Evolutionary conservation across 192 early-diverging fungal genomes (phyloP).

Genomic region (Umbelopsis sp.): DNA sequence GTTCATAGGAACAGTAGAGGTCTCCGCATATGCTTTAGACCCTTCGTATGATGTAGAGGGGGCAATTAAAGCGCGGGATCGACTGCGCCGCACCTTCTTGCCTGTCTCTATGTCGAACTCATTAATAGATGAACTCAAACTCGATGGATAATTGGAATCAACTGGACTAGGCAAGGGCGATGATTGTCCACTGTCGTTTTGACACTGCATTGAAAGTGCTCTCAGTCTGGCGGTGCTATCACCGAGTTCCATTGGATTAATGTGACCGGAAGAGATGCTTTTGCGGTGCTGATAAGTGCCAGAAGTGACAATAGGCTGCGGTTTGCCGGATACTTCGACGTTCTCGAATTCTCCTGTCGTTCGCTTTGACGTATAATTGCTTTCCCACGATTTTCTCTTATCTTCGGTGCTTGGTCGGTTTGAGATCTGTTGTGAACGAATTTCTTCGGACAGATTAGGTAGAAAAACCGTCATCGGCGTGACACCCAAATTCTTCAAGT

Average conservation of each 20-base stretch:
- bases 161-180: background rate
- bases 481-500: conserved; percentile 62
- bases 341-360: background rate
- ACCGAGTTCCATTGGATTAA: background rate
- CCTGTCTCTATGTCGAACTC: conserved; percentile 17
- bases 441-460: conserved; percentile 30
- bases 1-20: conserved; percentile 48
- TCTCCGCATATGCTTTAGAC: conserved; percentile 49
- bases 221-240: background rate
- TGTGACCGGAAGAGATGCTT: background rate
- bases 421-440: conserved; percentile 5
- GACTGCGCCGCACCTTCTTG: conserved; percentile 2
- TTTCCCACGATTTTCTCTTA: background rate
- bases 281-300: background rate
- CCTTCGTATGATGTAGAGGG: conserved; percentile 26
- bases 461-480: conserved; percentile 75
- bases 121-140: background rate
- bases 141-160: conserved; percentile 11
- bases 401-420: background rate
- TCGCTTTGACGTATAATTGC: background rate
- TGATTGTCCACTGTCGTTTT: background rate
- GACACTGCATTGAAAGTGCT: background rate
- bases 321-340: background rate
- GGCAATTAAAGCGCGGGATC: conserved; percentile 7
- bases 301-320: background rate